Evolutionary conservation across 2,329 filamentous ascomycete species (phyloP).

Genomic region (Xylaria sp.): DNA sequence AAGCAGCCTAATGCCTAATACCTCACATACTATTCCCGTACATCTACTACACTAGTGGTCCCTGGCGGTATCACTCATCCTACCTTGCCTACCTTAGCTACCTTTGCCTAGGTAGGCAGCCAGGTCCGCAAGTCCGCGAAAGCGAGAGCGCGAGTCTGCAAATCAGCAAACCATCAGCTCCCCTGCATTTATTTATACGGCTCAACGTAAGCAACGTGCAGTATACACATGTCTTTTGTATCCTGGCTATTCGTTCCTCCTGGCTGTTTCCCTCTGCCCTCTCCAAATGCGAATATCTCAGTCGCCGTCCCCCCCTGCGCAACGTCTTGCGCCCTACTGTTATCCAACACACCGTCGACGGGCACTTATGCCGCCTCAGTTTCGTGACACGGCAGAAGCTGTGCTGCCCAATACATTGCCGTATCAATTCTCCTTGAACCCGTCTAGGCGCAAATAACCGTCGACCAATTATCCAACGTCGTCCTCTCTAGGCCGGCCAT

Average conservation of each 20-base stretch:
- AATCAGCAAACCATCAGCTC: constrained; percentile 7
- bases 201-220: constrained; percentile 22
- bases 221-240: neutral
- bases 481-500: constrained; percentile 13
- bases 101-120: constrained; percentile 7
- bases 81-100: neutral
- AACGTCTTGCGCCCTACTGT: constrained; percentile 22
- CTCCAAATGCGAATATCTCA: constrained; percentile 29
- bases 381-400: constrained; percentile 43
- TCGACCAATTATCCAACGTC: constrained; percentile 16
- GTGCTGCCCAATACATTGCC: constrained; percentile 42
- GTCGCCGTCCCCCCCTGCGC: constrained; percentile 5
- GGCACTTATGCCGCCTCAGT: constrained; percentile 42
- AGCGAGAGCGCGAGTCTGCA: neutral
- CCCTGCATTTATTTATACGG: constrained; percentile 15
- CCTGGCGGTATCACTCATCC: neutral
- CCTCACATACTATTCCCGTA: neutral
- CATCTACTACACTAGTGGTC: too few relatives aligned
- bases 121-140: too few relatives aligned
- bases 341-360: constrained; percentile 25
- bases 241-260: neutral
- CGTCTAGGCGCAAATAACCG: constrained; percentile 28
- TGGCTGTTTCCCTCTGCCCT: constrained; percentile 1
- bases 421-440: constrained; percentile 17
- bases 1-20: neutral